Conservation (phyloP, 148 eudicot genomes). For the Cornus kousa region DNA sequence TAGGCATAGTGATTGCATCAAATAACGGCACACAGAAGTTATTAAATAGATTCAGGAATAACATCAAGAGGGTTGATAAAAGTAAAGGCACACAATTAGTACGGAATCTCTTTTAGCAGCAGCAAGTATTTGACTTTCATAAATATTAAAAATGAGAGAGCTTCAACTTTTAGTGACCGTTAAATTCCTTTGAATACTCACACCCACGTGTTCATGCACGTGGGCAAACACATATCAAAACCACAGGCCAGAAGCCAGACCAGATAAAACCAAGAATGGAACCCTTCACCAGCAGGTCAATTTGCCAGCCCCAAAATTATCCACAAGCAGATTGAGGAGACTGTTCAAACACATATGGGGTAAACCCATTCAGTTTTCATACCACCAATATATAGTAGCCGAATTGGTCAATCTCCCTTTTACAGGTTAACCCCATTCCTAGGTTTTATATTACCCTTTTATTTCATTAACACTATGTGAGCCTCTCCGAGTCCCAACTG, state of each 20-base stretch:
- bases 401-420: background rate
- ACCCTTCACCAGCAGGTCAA: background rate
- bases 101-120: background rate
- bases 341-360: background rate
- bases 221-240: background rate
- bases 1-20: background rate
- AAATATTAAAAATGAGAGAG: background rate
- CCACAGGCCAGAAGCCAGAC: background rate
- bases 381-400: background rate
- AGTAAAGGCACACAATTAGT: no score
- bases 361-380: background rate
- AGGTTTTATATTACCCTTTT: background rate
- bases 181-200: background rate
- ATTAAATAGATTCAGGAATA: background rate
- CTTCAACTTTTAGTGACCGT: background rate
- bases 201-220: background rate
- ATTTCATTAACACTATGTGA: background rate
- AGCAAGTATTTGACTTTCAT: background rate
- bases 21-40: background rate
- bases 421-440: background rate
- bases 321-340: background rate
- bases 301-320: background rate
- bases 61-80: background rate
- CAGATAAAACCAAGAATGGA: background rate
- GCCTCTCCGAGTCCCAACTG: background rate